Conservation (phyloP, 306 rosid species). For the Lathyrus aphaca region DNA sequence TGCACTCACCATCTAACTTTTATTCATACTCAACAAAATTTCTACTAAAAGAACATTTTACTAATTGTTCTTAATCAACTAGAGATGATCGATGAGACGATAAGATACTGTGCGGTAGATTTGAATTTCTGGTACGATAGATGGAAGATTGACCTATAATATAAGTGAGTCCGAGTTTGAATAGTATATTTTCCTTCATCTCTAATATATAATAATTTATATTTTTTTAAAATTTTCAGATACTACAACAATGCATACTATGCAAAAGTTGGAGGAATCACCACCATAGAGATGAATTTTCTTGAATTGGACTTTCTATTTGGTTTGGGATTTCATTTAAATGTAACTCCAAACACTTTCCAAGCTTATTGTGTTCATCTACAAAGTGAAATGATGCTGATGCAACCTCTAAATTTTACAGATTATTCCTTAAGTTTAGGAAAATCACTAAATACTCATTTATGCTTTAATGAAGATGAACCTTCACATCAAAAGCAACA, state of each 20-base stretch:
- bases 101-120: too few relatives aligned
- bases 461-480: conserved; percentile 81
- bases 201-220: too few relatives aligned
- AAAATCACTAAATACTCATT: conserved; percentile 56
- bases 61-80: too few relatives aligned
- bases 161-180: too few relatives aligned
- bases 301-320: conserved; percentile 91
- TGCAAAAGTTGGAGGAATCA: conserved; percentile 98
- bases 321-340: conserved; percentile 83
- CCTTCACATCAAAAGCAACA: conserved; percentile 70
- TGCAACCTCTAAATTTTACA: conserved; percentile 59
- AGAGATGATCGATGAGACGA: too few relatives aligned
- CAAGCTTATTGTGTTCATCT: conserved; percentile 70
- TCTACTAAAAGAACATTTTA: conserved; percentile 4
- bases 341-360: conserved; percentile 80
- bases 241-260: conserved; percentile 95
- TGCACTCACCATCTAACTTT: conserved; percentile 35
- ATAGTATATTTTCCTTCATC: too few relatives aligned
- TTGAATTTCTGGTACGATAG: too few relatives aligned
- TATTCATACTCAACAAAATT: conserved; percentile 25
- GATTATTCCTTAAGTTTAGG: conserved; percentile 61
- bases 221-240: conserved; percentile 46
- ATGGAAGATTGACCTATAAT: too few relatives aligned
- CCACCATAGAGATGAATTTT: conserved; percentile 87
- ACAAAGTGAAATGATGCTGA: conserved; percentile 72